Base-by-base conservation (phyloP, 305 asterid genomes). In the Ajuga reptans region DNA sequence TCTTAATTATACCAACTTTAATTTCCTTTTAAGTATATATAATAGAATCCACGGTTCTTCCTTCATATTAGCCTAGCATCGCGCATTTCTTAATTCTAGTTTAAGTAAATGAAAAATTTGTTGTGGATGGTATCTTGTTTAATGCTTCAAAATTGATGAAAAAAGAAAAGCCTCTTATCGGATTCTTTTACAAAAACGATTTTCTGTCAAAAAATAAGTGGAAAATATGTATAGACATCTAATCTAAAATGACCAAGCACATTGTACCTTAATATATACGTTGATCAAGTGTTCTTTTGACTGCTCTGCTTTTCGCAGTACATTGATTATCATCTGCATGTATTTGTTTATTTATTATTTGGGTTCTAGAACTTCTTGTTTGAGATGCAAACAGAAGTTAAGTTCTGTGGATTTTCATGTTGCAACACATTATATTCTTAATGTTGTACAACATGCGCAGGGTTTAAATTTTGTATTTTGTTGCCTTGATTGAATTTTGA, bases 121-220 rank as follows among this genome's bases (percentile, higher is more conserved):
- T 65, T 47, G 56, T 49, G 59, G 66, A 21, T 46, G 60, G 45
- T 8, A 73, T 51, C 69, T 78, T 68, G 74, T 65, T 66, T 21
- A 12, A 33, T 11, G 31, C n/a, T n/a, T n/a, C n/a, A n/a, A n/a
- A n/a, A n/a, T n/a, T n/a, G n/a, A n/a, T n/a, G n/a, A n/a, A n/a
- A n/a, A n/a, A n/a, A n/a, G n/a, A n/a, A n/a, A n/a, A n/a, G n/a
- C n/a, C n/a, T n/a, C n/a, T n/a, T n/a, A n/a, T n/a, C n/a, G n/a
- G 54, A 49, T 56, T 58, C 41, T 50, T 14, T 31, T 43, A 56
- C 65, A 66, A 77, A 42, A 39, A 31, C 42, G 33, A 53, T 45
- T 58, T 16, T 51, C 58, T 42, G 43, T 52, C 11, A 39, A 41
- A 6, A 36, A 68, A 41, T 58, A 42, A 41, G 42, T 49, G 45